Conservation (phyloP, 768 basidiomycete species). For the Leccinum barrowsii region DNA sequence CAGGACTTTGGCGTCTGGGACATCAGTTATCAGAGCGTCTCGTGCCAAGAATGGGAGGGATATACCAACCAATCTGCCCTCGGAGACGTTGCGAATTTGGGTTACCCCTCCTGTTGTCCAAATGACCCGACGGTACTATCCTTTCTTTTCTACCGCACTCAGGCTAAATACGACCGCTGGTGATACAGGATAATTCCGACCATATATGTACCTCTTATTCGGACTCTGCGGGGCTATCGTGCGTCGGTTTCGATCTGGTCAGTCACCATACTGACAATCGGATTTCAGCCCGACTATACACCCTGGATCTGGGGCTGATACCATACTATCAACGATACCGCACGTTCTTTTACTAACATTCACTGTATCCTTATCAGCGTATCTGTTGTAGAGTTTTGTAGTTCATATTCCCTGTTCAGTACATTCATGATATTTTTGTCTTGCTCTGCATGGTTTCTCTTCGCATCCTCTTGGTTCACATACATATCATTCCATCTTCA, state of each 20-base stretch:
- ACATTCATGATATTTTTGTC: background rate
- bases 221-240: constrained; percentile 63
- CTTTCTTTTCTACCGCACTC: background rate
- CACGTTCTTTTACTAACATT: constrained; percentile 18
- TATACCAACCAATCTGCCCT: constrained; percentile 54
- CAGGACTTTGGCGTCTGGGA: constrained; percentile 91
- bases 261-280: constrained; percentile 5
- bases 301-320: constrained; percentile 21
- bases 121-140: constrained; percentile 54
- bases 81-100: constrained; percentile 61
- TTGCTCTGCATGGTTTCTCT: background rate
- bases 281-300: constrained; percentile 29
- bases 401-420: background rate
- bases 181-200: constrained; percentile 39
- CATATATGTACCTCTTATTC: constrained; percentile 70
- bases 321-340: constrained; percentile 12
- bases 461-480: constrained; percentile 2
- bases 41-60: constrained; percentile 69
- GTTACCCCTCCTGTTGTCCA: constrained; percentile 67
- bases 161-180: constrained; percentile 5
- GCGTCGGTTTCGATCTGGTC: constrained; percentile 18
- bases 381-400: constrained; percentile 18
- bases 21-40: constrained; percentile 61
- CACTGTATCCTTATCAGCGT: constrained; percentile 11
- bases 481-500: background rate